Conservation (phyloP, 1,284 basidiomycete species). For the Coriolopsis trogii region DNA sequence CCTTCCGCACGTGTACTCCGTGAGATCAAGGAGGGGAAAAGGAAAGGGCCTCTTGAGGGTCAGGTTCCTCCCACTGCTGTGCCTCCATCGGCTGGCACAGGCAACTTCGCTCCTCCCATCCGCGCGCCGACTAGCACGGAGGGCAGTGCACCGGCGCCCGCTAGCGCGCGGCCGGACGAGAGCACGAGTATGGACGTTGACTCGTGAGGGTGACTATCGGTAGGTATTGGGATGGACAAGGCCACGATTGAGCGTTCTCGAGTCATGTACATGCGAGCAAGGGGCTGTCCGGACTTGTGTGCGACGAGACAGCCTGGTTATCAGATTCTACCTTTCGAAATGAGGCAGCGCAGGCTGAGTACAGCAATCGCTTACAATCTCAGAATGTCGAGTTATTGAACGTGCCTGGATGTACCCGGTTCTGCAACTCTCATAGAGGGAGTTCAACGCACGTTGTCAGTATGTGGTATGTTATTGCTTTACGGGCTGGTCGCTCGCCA, state of each 20-base stretch:
- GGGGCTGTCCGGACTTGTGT: neutral
- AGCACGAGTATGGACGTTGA: conserved; percentile 31
- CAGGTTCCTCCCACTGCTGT: conserved; percentile 1
- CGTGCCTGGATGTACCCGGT: no score
- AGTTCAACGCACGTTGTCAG: no score
- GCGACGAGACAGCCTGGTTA: conserved; percentile 1
- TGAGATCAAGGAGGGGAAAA: conserved; percentile 23
- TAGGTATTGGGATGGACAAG: neutral
- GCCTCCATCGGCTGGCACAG: neutral
- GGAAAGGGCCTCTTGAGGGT: conserved; percentile 19
- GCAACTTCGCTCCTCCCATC: conserved; percentile 13
- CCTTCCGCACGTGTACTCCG: conserved; percentile 51
- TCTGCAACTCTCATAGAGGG: no score
- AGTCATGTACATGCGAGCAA: conserved; percentile 4
- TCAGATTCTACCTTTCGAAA: neutral
- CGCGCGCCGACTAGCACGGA: conserved; percentile 4
- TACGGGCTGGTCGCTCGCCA: no score
- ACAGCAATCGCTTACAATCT: no score
- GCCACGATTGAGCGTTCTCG: no score
- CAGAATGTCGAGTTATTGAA: no score
- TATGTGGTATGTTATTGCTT: no score
- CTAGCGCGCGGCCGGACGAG: conserved; percentile 13
- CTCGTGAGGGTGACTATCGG: conserved; percentile 15
- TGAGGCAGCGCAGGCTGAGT: neutral
- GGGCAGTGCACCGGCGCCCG: neutral